These are phyloP conservation scores for Chlorella sorokiniana DNA, from an alignment of 139 green algal genomes.

Conservation along the genomic window DNA sequence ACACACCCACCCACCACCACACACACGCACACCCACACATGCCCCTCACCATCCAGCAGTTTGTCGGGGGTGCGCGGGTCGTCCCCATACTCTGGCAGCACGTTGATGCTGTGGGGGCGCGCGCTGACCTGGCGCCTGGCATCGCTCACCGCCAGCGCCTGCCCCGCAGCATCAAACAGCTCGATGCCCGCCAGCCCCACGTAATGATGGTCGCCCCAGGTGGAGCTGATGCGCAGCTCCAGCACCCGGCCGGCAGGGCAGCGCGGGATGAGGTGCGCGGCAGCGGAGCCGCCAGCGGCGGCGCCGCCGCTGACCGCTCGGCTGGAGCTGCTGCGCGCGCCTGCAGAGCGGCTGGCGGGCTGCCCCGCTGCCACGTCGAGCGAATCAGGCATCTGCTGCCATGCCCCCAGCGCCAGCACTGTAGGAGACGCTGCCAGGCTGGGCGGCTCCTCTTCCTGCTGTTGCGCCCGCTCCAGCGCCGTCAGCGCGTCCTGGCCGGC, in stretches of 20 bases:
- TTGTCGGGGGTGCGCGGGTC: conserved; percentile 47
- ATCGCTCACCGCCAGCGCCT: conserved; percentile 15
- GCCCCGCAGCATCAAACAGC: conserved; percentile 45
- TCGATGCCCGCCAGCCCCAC: conserved; percentile 51
- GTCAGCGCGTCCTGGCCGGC: not conserved
- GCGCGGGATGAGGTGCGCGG: conserved; percentile 21
- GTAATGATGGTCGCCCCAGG: conserved; percentile 56
- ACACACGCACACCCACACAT: not conserved
- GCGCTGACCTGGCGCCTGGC: conserved; percentile 36
- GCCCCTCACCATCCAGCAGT: conserved; percentile 42
- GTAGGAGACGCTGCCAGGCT: not conserved
- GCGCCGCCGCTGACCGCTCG: too few species aligned
- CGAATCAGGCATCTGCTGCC: not conserved
- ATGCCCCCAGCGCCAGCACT: not conserved
- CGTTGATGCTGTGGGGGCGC: conserved; percentile 37
- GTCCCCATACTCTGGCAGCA: conserved; percentile 24
- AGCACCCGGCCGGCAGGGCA: conserved; percentile 28
- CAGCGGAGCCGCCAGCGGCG: not conserved
- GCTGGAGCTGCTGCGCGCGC: not conserved
- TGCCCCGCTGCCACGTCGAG: not conserved
- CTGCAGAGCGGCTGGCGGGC: not conserved
- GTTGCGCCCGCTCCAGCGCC: conserved; percentile 3
- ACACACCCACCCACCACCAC: not conserved
- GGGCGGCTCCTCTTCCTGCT: not conserved
- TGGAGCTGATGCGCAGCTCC: conserved; percentile 40